Percentiles rank a stretch among this genome's conserved stretches.
phyloP scores from a whole-genome alignment of 345 rosid genomes.

The Aurinia saxatilis region DNA sequence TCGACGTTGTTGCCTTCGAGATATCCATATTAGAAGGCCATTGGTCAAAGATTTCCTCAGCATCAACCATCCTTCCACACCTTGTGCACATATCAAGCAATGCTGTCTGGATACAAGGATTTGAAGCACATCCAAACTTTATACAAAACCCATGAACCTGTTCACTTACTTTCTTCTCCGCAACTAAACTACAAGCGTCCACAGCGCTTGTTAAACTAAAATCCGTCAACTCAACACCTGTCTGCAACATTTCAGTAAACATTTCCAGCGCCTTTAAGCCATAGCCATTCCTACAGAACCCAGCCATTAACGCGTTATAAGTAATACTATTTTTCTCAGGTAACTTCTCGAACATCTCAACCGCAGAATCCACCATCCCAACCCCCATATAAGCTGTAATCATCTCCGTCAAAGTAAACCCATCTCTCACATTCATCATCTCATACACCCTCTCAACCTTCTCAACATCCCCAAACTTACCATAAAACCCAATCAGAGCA shows the following conservation, averaged over 20 bases:
- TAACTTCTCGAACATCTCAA: constrained; percentile 51
- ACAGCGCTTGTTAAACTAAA: constrained; percentile 52
- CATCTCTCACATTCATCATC: constrained; percentile 48
- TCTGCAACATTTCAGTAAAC: constrained; percentile 47
- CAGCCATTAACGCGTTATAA: constrained; percentile 62
- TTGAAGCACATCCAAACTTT: constrained; percentile 56
- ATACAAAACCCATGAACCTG: constrained; percentile 68
- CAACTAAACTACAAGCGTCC: constrained; percentile 59
- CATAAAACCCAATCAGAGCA: constrained; percentile 61
- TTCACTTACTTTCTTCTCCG: constrained; percentile 36
- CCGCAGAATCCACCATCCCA: constrained; percentile 55
- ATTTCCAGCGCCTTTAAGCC: constrained; percentile 41
- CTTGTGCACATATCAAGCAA: constrained; percentile 73
- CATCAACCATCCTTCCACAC: constrained; percentile 77
- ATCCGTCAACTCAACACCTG: constrained; percentile 54
- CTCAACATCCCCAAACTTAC: constrained; percentile 34
- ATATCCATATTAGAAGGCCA: constrained; percentile 44
- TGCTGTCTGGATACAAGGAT: constrained; percentile 54
- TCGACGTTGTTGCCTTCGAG: constrained; percentile 56
- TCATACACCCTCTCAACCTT: constrained; percentile 44
- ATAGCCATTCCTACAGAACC: constrained; percentile 53
- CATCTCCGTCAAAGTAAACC: constrained; percentile 63
- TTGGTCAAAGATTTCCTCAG: constrained; percentile 48
- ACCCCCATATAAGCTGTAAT: constrained; percentile 58
- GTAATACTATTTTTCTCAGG: constrained; percentile 56